A percentile compares a stretch with the other conserved stretches of the same genome.
phyloP scores from a whole-genome alignment of 2,329 filamentous ascomycete genomes.

The Cytospora piceae region DNA sequence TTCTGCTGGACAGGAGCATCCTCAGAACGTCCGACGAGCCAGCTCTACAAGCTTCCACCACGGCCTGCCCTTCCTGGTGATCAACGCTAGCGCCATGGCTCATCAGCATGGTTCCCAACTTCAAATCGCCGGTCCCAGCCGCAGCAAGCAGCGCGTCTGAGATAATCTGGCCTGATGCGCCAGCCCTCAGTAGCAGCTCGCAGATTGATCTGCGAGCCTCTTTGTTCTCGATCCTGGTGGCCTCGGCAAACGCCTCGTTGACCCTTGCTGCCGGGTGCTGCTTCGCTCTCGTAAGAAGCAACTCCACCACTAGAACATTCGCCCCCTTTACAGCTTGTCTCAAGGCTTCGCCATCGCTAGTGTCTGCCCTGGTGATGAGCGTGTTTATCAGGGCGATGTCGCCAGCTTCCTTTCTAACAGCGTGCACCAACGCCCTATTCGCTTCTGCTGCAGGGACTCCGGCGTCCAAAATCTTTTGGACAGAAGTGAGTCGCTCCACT shows the following conservation, averaged over 20 bases:
- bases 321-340: constrained; percentile 50
- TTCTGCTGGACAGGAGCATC: constrained; percentile 52
- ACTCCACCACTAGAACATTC: constrained; percentile 48
- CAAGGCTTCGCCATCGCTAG: constrained; percentile 54
- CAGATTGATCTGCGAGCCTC: constrained; percentile 49
- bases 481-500: constrained; percentile 55
- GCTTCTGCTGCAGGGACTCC: constrained; percentile 53
- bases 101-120: constrained; percentile 55
- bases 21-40: constrained; percentile 54
- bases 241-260: constrained; percentile 48
- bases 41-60: constrained; percentile 57
- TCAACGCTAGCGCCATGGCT: constrained; percentile 56
- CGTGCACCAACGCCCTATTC: constrained; percentile 56
- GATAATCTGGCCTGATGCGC: constrained; percentile 49
- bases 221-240: constrained; percentile 47
- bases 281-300: constrained; percentile 47
- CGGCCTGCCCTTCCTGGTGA: constrained; percentile 55
- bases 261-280: constrained; percentile 46
- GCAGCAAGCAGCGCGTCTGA: constrained; percentile 56
- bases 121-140: constrained; percentile 56
- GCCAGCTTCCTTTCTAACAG: constrained; percentile 51
- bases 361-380: constrained; percentile 52
- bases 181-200: constrained; percentile 49
- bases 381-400: constrained; percentile 53
- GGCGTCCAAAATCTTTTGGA: constrained; percentile 53